Evolutionary conservation across 345 rosid genomes (phyloP).

Genomic region (Garcia nutans): DNA sequence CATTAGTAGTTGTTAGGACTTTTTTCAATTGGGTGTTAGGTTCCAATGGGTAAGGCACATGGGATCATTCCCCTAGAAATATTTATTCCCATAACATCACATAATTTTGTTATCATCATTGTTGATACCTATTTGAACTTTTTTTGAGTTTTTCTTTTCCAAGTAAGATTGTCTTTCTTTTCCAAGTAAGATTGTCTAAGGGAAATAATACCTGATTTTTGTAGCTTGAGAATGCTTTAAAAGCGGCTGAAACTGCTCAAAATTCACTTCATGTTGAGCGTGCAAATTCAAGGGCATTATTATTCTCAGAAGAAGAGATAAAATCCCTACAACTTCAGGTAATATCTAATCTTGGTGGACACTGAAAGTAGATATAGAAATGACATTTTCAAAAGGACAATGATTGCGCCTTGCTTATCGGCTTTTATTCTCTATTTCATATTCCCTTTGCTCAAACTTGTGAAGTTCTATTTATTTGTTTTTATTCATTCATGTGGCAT

Average conservation of each 20-base stretch:
- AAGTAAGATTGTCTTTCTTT: neutral
- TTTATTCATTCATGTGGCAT: neutral
- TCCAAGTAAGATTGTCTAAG: neutral
- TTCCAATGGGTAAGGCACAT: no score
- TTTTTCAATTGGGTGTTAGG: no score
- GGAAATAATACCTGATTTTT: neutral
- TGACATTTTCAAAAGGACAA: no score
- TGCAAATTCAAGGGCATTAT: slow-evolving; percentile 63
- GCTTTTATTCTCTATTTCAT: neutral
- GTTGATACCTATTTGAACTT: neutral
- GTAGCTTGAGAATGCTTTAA: slow-evolving; percentile 84
- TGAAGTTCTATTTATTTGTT: neutral
- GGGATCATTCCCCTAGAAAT: no score
- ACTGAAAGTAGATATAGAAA: neutral
- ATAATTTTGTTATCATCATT: no score
- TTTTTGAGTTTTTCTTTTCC: neutral
- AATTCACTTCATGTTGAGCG: slow-evolving; percentile 72
- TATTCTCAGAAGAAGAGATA: slow-evolving; percentile 86
- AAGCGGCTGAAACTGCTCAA: slow-evolving; percentile 72
- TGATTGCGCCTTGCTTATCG: neutral
- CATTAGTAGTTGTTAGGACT: neutral
- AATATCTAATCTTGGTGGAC: slow-evolving; percentile 9
- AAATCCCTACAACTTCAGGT: slow-evolving; percentile 92
- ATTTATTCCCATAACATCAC: no score
- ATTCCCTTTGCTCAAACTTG: neutral